Conservation (phyloP, 225 moss, liverwort and hornwort genomes). For the Bryoerythrophyllum caledonicum region DNA sequence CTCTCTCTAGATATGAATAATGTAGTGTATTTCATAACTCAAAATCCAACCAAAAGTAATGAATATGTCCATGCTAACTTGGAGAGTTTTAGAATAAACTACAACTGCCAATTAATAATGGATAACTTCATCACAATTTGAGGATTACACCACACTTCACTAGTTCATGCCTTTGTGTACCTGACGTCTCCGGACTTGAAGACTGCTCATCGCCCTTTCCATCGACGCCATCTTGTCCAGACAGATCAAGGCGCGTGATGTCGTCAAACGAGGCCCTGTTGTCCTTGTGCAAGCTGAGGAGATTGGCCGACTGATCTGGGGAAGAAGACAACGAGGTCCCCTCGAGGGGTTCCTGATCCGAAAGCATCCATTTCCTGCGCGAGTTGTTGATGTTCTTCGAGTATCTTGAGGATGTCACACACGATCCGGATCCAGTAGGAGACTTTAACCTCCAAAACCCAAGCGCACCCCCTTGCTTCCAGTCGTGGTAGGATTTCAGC, state of each 20-base stretch:
- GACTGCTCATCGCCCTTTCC: constrained; percentile 28
- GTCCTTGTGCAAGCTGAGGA: constrained; percentile 38
- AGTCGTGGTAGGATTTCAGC: constrained; percentile 61
- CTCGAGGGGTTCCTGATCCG: constrained; percentile 45
- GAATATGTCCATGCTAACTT: too few relatives aligned
- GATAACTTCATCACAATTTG: neutral
- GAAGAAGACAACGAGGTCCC: constrained; percentile 45
- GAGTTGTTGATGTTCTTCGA: constrained; percentile 37
- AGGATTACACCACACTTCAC: neutral
- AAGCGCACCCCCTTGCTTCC: constrained; percentile 65
- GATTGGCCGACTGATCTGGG: constrained; percentile 34
- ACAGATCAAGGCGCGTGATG: constrained; percentile 29
- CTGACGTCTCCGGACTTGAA: constrained; percentile 38
- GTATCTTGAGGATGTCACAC: constrained; percentile 36
- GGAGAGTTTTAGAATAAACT: too few relatives aligned
- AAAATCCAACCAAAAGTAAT: too few relatives aligned
- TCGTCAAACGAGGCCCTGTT: constrained; percentile 37
- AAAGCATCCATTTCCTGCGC: constrained; percentile 55
- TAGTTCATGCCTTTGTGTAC: constrained; percentile 4
- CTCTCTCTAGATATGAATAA: too few relatives aligned
- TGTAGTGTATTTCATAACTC: too few relatives aligned
- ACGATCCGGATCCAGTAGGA: constrained; percentile 36
- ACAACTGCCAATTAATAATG: too few relatives aligned
- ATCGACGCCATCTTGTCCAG: constrained; percentile 31
- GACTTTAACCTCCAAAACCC: constrained; percentile 72